phyloP scores from a whole-genome alignment of 2,329 filamentous ascomycete genomes.

The Xylaria sp. region DNA sequence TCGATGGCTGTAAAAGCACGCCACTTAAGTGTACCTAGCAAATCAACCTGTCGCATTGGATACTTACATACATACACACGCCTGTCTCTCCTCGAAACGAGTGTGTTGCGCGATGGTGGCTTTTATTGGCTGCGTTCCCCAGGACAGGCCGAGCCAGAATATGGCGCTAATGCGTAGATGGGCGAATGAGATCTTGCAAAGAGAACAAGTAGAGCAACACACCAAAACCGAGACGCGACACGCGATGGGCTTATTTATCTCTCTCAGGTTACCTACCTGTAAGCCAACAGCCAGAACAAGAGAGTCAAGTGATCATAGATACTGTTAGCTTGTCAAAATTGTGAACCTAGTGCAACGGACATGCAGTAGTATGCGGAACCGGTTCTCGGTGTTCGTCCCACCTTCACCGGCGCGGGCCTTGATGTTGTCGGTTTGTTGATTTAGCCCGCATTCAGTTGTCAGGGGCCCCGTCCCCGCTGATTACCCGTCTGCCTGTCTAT shows the following conservation, averaged over 20 bases:
- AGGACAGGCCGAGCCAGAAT: constrained; percentile 14
- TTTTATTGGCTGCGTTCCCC: constrained; percentile 9
- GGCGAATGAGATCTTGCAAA: constrained; percentile 16
- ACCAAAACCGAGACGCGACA: constrained; percentile 20
- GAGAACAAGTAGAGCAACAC: constrained; percentile 4
- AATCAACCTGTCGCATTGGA: no score
- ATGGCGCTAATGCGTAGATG: constrained; percentile 3
- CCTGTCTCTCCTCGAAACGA: constrained; percentile 12
- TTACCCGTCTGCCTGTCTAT: background rate
- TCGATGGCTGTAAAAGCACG: no score
- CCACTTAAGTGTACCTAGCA: no score
- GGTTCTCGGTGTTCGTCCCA: background rate
- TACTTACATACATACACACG: no score
- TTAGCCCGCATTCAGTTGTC: constrained; percentile 15
- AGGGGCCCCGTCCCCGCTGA: background rate
- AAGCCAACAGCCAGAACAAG: background rate
- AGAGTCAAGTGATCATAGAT: background rate
- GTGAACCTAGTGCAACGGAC: no score
- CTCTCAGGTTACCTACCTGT: background rate
- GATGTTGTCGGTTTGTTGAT: constrained; percentile 13
- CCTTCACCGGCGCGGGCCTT: background rate
- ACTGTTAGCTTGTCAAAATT: background rate
- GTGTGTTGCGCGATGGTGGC: constrained; percentile 4
- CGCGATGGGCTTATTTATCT: constrained; percentile 14
- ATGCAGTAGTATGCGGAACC: background rate